A percentile compares a stretch with the other conserved stretches of the same genome.
Conservation (phyloP, 2,329 filamentous ascomycete genomes). For the Cordyceps farinosa region DNA sequence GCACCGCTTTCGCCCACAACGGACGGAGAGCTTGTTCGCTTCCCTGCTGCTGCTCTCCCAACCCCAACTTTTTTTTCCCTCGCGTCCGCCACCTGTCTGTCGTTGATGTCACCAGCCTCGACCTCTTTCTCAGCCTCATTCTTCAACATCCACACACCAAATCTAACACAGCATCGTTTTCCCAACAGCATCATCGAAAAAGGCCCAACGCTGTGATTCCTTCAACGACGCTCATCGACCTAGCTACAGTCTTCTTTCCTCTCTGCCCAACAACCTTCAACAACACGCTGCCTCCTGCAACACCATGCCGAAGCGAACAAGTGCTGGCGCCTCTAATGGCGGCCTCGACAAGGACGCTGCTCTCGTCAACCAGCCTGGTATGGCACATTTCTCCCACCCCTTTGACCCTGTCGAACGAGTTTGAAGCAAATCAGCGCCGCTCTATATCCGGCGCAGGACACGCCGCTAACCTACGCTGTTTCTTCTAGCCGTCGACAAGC, state of each 20-base stretch:
- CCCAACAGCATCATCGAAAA: not conserved
- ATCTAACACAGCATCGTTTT: not conserved
- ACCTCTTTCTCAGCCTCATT: not conserved
- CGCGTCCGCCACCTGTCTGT: not conserved
- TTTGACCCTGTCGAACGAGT: not conserved
- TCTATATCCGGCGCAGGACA: not conserved
- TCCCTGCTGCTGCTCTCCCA: not conserved
- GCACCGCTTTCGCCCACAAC: not conserved
- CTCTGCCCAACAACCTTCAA: not conserved
- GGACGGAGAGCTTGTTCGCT: not conserved
- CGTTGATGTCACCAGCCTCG: constrained; percentile 10
- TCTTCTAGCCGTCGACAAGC: constrained; percentile 63
- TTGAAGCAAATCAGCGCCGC: not conserved
- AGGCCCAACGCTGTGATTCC: too few species aligned
- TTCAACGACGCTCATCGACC: too few species aligned
- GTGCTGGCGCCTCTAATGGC: constrained; percentile 29
- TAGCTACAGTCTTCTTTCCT: not conserved
- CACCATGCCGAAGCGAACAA: constrained; percentile 61
- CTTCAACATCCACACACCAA: not conserved
- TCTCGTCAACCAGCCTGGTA: constrained; percentile 33
- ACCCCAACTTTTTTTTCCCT: not conserved
- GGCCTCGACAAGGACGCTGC: constrained; percentile 28
- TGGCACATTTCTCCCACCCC: constrained; percentile 18
- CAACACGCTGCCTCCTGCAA: not conserved
- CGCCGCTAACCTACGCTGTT: not conserved